Conservation (phyloP, 331 rosid species). For the Pyrus hybrid region DNA sequence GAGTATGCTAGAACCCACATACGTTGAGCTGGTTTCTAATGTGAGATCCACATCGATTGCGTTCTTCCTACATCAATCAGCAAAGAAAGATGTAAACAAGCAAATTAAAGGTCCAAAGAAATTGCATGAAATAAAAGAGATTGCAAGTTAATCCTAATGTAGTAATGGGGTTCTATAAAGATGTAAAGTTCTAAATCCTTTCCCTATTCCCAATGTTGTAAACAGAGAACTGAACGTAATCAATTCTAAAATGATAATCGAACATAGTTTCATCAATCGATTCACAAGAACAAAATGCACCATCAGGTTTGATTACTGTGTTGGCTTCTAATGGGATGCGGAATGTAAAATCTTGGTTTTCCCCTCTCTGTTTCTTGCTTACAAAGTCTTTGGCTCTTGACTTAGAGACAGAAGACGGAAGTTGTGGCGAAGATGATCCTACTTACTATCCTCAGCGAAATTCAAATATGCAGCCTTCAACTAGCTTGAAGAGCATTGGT, state of each 20-base stretch:
- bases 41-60: slow-evolving; percentile 55
- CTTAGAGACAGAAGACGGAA: slow-evolving; percentile 60
- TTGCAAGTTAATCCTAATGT: not conserved
- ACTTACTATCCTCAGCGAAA: slow-evolving; percentile 19
- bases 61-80: slow-evolving; percentile 42
- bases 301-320: no score
- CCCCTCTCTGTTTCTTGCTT: no score
- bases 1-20: slow-evolving; percentile 30
- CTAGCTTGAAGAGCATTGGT: slow-evolving; percentile 49
- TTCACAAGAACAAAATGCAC: no score
- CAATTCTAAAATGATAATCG: no score
- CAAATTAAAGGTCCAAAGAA: not conserved
- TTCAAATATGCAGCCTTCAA: slow-evolving; percentile 53
- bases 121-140: not conserved
- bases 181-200: no score
- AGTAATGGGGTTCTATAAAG: no score
- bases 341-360: no score
- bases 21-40: slow-evolving; percentile 31
- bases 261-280: no score
- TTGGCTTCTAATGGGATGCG: no score
- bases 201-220: no score
- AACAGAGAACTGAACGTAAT: not conserved
- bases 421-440: slow-evolving; percentile 37
- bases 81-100: not conserved
- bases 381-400: slow-evolving; percentile 26